Percentiles rank a stretch among this genome's conserved stretches.
Conservation (phyloP, 1,284 basidiomycete genomes). For the Kalmanozyma brasiliensis region DNA sequence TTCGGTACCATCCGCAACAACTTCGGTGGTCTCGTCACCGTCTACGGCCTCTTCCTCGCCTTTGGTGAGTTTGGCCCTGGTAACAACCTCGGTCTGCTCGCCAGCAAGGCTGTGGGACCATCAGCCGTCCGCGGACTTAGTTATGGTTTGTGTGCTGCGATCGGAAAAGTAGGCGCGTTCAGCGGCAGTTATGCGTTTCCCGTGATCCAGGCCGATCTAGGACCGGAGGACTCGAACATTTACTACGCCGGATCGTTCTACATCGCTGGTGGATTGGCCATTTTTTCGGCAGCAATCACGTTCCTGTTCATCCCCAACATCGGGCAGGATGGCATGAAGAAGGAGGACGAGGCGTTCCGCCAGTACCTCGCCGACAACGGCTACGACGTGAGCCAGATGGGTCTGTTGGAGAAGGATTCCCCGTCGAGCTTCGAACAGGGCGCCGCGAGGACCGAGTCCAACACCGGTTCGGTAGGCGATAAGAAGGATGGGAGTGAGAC, state of each 20-base stretch:
- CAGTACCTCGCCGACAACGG: slow-evolving; percentile 50
- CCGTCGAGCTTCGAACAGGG: slow-evolving; percentile 30
- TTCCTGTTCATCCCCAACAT: slow-evolving; percentile 81
- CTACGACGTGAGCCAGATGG: slow-evolving; percentile 61
- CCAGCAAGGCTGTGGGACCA: slow-evolving; percentile 53
- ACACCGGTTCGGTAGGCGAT: slow-evolving; percentile 21
- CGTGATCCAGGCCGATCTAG: slow-evolving; percentile 46
- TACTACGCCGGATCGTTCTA: slow-evolving; percentile 66
- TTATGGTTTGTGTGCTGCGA: slow-evolving; percentile 73
- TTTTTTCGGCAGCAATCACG: slow-evolving; percentile 80
- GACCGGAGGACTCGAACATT: slow-evolving; percentile 18
- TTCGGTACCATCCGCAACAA: slow-evolving; percentile 48
- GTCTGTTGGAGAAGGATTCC: slow-evolving; percentile 30
- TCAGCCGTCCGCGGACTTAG: slow-evolving; percentile 58
- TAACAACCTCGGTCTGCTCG: slow-evolving; percentile 62
- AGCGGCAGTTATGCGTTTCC: slow-evolving; percentile 57
- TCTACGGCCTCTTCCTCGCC: slow-evolving; percentile 90
- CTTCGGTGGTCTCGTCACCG: slow-evolving; percentile 72
- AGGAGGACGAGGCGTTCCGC: slow-evolving; percentile 77
- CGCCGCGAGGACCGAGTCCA: slow-evolving; percentile 21
- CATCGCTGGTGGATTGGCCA: slow-evolving; percentile 74
- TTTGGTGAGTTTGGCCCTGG: slow-evolving; percentile 79
- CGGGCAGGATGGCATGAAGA: slow-evolving; percentile 79
- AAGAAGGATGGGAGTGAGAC: slow-evolving; percentile 13
- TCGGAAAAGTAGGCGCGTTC: slow-evolving; percentile 77